Evolutionary conservation across 495 filamentous ascomycete genomes (phyloP).

Genomic region (Cercophora sp.): DNA sequence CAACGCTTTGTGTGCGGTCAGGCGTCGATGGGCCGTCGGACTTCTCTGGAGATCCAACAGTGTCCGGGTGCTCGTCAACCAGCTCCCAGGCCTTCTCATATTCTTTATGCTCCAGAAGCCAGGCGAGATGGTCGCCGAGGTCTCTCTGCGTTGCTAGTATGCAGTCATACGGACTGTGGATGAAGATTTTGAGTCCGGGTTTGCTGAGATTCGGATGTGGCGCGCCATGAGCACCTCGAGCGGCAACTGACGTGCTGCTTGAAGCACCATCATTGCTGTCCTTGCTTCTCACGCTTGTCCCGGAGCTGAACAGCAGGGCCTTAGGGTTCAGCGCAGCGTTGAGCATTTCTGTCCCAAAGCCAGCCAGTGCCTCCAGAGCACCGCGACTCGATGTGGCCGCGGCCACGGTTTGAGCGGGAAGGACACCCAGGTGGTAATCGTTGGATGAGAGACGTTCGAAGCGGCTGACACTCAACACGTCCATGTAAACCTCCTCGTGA

Average conservation of each 20-base stretch:
- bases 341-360: conserved; percentile 59
- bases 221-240: conserved; percentile 28
- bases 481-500: conserved; percentile 70
- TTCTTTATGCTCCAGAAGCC: conserved; percentile 72
- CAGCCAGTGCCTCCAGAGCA: conserved; percentile 61
- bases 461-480: conserved; percentile 75
- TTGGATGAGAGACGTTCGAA: conserved; percentile 82
- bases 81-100: conserved; percentile 87
- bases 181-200: conserved; percentile 85
- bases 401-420: conserved; percentile 66
- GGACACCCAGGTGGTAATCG: conserved; percentile 84
- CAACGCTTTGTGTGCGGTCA: conserved; percentile 40
- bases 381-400: conserved; percentile 63
- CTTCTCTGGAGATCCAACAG: conserved; percentile 42
- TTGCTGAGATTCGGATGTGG: conserved; percentile 48
- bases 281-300: conserved; percentile 73
- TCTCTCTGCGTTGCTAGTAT: conserved; percentile 82
- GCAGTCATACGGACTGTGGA: conserved; percentile 94
- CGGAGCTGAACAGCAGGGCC: conserved; percentile 71
- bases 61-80: conserved; percentile 78
- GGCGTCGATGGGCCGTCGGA: conserved; percentile 40
- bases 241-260: conserved; percentile 8
- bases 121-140: conserved; percentile 74
- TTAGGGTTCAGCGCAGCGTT: conserved; percentile 82
- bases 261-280: conserved; percentile 50